Evolutionary conservation across 345 rosid genomes (phyloP), one percentile per base, ranked within the genome.

Genomic region (Eucalyptus albens): DNA sequence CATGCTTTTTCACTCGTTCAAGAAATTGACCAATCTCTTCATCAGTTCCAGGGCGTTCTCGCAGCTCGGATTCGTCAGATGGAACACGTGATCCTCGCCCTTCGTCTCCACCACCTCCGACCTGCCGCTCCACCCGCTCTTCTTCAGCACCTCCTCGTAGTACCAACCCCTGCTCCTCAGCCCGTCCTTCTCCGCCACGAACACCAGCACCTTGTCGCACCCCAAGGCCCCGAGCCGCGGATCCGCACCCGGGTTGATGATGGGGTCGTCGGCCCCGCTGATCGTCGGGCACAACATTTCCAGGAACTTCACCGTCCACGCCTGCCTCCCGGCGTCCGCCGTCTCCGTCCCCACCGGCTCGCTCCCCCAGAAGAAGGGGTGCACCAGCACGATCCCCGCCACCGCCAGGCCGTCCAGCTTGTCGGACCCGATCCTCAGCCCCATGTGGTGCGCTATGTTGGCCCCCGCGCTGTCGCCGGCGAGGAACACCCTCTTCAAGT

Each of bases 381-480:
- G 91, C 37, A 90, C 91, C 26, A 93, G 77, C 27, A 90, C 72
- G 53, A 91, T 80, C 29, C 88, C 90, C 14, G 55, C 37, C 8
- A 92, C 65, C 86, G 72, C 60, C 24, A 92, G 16, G 31, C 90
- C 92, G 7, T 53, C 87, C 8, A 89, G 56, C 15, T 80, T 91
- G n/a, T 89, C 92, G 5, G 50, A 8, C 33, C 92, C 91, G 24
- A 62, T 80, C 83, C 88, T 88, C 50, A 93, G 27, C 24, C 90
- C 93, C 60, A 94, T 88, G 55, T 89, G 90, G 77, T 92, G 94
- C 2, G 92, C 88, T 26, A 94, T 89, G 86, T 89, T 94, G 10
- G 92, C 94, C 9, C 95, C 93, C 1, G 94, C 93, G 55, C 93
- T 92, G 55, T 94, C 95, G 24, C 96, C 95, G 2, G 93, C 89